Evolutionary conservation across 2,329 filamentous ascomycete species (phyloP), one percentile per base, ranked within the genome.

Genomic region (Diaporthe vaccinii): DNA sequence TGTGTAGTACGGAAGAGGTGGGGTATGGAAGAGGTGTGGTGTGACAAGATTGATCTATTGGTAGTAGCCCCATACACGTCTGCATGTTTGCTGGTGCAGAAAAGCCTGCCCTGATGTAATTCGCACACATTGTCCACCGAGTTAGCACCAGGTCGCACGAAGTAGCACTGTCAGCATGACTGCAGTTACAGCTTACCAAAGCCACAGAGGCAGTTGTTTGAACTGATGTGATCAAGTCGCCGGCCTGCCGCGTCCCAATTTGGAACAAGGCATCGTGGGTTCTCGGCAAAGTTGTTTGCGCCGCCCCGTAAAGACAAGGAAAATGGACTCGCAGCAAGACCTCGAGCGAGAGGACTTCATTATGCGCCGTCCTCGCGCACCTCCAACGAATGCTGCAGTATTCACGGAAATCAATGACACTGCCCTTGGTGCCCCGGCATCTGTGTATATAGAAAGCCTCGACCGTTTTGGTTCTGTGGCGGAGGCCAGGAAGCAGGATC

Each of bases 361-460:
- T 17, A 36, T 74, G 51, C 28, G 61, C 41, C 67, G 44, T 41
- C 41, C 62, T 62, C 46, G 69, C 51, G 41, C 61, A 31, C 72
- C 53, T 36, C 46, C 55, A n/a, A 73, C 39, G n/a, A 41, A 73
- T 41, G 59, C 53, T 53, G 57, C 68, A 62, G 57, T 49, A 15
- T 74, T 74, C 36, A 28, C 49, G 20, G 71, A 73, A 36, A 73
- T 20, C 28, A 55, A 55, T 25, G 34, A 36, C 22, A 10, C 31
- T 41, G 20, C 44, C 14, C 15, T 69, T 2, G 25, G 49, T 67
- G 53, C 17, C 41, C 57, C 44, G 20, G 22, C 44, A 39, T 15
- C 58, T 31, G 58, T 73, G n/a, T 44, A 73, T 7, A 55, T 73
- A 28, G 71, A 67, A 39, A 44, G 44, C 31, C 44, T 73, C 39